phyloP scores from a whole-genome alignment of 2,329 filamentous ascomycete genomes.

The Neoarthrinium moseri region DNA sequence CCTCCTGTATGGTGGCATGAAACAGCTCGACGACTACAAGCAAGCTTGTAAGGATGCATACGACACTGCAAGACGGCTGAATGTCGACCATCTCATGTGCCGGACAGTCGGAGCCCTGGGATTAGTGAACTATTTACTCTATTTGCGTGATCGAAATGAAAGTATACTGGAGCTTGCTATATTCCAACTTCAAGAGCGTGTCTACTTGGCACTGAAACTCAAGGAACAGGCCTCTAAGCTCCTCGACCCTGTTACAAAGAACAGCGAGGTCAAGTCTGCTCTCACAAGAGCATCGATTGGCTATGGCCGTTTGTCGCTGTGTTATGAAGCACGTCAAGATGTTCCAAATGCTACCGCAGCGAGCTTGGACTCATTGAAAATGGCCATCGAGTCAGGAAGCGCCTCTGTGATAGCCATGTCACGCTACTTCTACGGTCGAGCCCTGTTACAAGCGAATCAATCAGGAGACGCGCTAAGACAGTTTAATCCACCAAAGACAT shows the following conservation, averaged over 20 bases:
- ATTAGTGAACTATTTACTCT: neutral
- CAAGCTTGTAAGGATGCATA: constrained; percentile 26
- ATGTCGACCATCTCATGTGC: constrained; percentile 19
- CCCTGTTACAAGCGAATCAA: neutral
- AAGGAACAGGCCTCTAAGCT: neutral
- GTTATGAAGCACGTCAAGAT: neutral
- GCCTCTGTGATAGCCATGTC: neutral
- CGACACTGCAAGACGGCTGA: constrained; percentile 22
- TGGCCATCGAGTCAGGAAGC: neutral
- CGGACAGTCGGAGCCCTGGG: constrained; percentile 7
- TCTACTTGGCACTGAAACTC: neutral
- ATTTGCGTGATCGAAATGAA: neutral
- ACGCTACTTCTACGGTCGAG: neutral
- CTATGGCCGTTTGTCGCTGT: neutral
- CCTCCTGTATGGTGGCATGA: constrained; percentile 27
- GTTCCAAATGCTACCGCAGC: neutral
- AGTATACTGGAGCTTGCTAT: neutral
- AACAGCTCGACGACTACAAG: constrained; percentile 26
- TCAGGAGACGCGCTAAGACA: neutral
- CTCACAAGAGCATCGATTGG: neutral
- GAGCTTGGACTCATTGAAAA: neutral
- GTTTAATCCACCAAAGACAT: neutral
- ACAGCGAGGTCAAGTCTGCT: neutral
- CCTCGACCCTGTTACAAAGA: neutral
- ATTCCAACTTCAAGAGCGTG: neutral